These are phyloP conservation scores for Arthroderma sp. DNA, from an alignment of 2,329 filamentous ascomycete genomes.

Conservation along the genomic window DNA sequence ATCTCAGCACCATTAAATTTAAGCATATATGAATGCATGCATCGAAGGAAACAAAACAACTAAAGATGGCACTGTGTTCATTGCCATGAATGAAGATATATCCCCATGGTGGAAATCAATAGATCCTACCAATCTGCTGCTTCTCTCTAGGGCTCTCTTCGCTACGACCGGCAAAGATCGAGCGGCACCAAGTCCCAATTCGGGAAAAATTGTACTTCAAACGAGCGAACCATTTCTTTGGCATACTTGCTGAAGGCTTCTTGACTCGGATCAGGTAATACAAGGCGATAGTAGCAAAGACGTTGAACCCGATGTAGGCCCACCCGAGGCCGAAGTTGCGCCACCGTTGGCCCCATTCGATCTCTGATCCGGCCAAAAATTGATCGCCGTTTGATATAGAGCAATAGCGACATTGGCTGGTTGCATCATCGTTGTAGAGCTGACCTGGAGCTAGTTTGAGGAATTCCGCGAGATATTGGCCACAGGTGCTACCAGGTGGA, in stretches of 20 bases:
- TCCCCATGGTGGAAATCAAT: constrained; percentile 1
- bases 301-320: constrained; percentile 47
- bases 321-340: constrained; percentile 54
- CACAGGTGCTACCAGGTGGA: constrained; percentile 44
- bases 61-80: not conserved
- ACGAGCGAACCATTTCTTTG: constrained; percentile 6
- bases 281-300: constrained; percentile 40
- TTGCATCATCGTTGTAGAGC: constrained; percentile 38
- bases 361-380: constrained; percentile 33
- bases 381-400: constrained; percentile 26
- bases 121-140: constrained; percentile 10
- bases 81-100: not conserved
- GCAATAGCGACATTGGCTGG: constrained; percentile 39
- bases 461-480: constrained; percentile 43
- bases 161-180: constrained; percentile 8
- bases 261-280: constrained; percentile 37
- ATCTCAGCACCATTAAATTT: not conserved
- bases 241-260: constrained; percentile 5
- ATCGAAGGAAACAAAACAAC: not conserved
- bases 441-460: constrained; percentile 40
- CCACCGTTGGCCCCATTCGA: constrained; percentile 49
- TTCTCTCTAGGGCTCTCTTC: constrained; percentile 9
- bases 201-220: constrained; percentile 7
- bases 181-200: constrained; percentile 6
- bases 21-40: not conserved